Percentiles rank a stretch among this genome's conserved stretches.
Conservation (phyloP, 345 rosid genomes). For the Linum lewisii region DNA sequence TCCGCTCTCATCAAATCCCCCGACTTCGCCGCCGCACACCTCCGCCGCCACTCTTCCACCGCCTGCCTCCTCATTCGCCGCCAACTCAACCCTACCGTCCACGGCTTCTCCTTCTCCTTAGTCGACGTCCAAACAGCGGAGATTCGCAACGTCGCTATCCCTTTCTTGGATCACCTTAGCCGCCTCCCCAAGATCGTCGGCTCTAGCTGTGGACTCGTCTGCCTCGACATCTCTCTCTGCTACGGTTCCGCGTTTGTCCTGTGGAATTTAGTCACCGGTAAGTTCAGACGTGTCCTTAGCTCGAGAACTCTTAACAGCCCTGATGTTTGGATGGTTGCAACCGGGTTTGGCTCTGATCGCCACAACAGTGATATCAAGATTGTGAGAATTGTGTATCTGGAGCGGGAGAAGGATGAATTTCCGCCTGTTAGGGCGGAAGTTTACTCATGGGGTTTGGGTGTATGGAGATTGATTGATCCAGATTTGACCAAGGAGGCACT, state of each 20-base stretch:
- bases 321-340: too few relatives aligned
- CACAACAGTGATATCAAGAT: too few relatives aligned
- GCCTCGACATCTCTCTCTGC: slow-evolving; percentile 27
- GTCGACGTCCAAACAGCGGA: neutral
- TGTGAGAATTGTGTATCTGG: too few relatives aligned
- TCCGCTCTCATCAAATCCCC: slow-evolving; percentile 18
- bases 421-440: too few relatives aligned
- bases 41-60: slow-evolving; percentile 8
- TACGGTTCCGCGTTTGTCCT: slow-evolving; percentile 16
- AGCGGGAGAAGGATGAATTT: too few relatives aligned
- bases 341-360: too few relatives aligned
- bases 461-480: too few relatives aligned
- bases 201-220: slow-evolving; percentile 28
- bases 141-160: neutral
- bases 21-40: slow-evolving; percentile 22
- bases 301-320: slow-evolving; percentile 11
- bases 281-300: slow-evolving; percentile 11
- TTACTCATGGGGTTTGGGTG: too few relatives aligned
- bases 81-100: slow-evolving; percentile 6
- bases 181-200: slow-evolving; percentile 30
- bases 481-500: too few relatives aligned
- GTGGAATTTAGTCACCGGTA: slow-evolving; percentile 23
- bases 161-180: neutral
- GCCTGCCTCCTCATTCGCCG: slow-evolving; percentile 21
- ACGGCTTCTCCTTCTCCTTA: neutral